Evolutionary conservation across 805 yeast genomes (phyloP), one percentile per base, ranked within the genome.

Genomic region (Blastobotrys peoriensis): DNA sequence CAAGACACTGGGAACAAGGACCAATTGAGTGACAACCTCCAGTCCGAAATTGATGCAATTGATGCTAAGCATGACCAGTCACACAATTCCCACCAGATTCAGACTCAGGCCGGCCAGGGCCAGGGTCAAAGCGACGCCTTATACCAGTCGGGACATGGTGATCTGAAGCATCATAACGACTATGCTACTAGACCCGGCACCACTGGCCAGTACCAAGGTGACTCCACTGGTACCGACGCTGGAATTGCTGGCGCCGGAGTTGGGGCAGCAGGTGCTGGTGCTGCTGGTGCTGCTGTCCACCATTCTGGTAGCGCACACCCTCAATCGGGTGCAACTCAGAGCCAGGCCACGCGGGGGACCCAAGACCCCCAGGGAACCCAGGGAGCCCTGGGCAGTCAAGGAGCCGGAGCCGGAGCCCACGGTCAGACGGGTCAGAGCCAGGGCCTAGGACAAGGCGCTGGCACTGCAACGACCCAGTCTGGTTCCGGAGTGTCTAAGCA

Each of bases 231-330:
- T 27, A 9, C 33, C 9, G 33, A 27, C 13, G 9, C 33, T 9
- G 13, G 13, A 9, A 27, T 9, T 9, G 33, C 13, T 27, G 13
- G 13, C 9, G 33, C 9, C 9, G 33, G 33, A 27, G 33, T 27
- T 13, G 33, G 13, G 13, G 33, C 33, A 27, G 33, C 13, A 27
- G 33, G 33, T 9, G 44, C 44, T 25, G 44, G 44, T 8, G 41
- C 33, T 5, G 10, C 44, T 9, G 44, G 40, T 17, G 41, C 19
- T 18, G 44, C 44, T 19, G 44, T 33, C n/a, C n/a, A n/a, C n/a
- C n/a, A n/a, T n/a, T n/a, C n/a, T n/a, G n/a, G n/a, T n/a, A n/a
- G n/a, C n/a, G n/a, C n/a, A n/a, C n/a, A n/a, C n/a, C n/a, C n/a
- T n/a, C n/a, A n/a, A n/a, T n/a, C n/a, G n/a, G n/a, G n/a, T n/a